phyloP scores from a whole-genome alignment of 2,329 filamentous ascomycete genomes.

The Aspergillus pseudonomiae region DNA sequence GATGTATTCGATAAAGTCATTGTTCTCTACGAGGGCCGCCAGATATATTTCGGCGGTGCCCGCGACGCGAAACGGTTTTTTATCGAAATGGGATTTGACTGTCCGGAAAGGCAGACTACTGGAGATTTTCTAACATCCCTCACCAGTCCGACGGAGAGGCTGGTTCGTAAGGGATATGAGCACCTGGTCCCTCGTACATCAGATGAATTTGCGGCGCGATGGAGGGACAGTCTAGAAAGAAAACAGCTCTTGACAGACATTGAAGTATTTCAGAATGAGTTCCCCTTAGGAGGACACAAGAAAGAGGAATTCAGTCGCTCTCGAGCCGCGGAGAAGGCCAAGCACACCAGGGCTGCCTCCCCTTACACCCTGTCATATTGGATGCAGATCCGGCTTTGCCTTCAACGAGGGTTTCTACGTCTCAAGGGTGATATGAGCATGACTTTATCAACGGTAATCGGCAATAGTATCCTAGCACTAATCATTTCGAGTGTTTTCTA shows the following conservation, averaged over 20 bases:
- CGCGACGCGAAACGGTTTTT: slow-evolving; percentile 65
- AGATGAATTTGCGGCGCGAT: slow-evolving; percentile 65
- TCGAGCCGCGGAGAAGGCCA: slow-evolving; percentile 44
- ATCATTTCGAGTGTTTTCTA: slow-evolving; percentile 80
- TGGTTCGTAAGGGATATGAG: slow-evolving; percentile 61
- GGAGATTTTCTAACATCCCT: slow-evolving; percentile 71
- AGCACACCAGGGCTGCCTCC: slow-evolving; percentile 61
- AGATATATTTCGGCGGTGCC: slow-evolving; percentile 74
- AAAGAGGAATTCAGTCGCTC: slow-evolving; percentile 41
- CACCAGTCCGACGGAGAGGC: slow-evolving; percentile 64
- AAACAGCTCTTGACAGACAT: slow-evolving; percentile 43
- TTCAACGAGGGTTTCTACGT: slow-evolving; percentile 76
- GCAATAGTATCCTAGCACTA: slow-evolving; percentile 72
- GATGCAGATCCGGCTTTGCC: slow-evolving; percentile 76
- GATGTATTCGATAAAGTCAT: slow-evolving; percentile 70
- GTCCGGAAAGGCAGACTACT: slow-evolving; percentile 67
- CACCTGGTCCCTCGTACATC: slow-evolving; percentile 65
- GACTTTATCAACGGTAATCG: slow-evolving; percentile 64
- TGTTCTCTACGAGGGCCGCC: slow-evolving; percentile 72
- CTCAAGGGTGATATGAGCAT: slow-evolving; percentile 74
- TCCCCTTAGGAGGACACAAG: slow-evolving; percentile 39
- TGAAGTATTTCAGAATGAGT: slow-evolving; percentile 40
- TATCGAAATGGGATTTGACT: slow-evolving; percentile 68
- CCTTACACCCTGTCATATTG: slow-evolving; percentile 78
- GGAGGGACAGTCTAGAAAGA: slow-evolving; percentile 56